phyloP scores from a whole-genome alignment of 2,329 filamentous ascomycete species.

The Atkinsonella texensis region DNA sequence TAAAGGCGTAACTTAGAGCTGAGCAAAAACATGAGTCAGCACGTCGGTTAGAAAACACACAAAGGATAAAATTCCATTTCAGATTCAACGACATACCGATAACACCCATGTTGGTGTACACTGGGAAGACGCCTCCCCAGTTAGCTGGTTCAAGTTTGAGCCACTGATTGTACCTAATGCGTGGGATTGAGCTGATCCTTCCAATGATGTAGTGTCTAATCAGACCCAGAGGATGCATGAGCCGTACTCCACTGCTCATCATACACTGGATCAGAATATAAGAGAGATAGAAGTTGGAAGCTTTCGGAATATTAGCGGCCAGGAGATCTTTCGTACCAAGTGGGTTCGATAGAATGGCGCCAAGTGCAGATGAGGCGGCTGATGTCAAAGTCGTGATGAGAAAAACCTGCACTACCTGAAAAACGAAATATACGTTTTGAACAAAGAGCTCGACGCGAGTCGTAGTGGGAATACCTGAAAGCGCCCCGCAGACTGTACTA shows the following conservation, averaged over 20 bases:
- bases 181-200: slow-evolving; percentile 64
- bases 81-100: slow-evolving; percentile 46
- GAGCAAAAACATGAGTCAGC: slow-evolving; percentile 1
- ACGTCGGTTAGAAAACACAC: background rate
- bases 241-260: slow-evolving; percentile 58
- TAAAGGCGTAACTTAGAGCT: slow-evolving; percentile 77
- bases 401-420: slow-evolving; percentile 88
- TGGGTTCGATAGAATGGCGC: slow-evolving; percentile 52
- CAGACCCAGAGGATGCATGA: slow-evolving; percentile 62
- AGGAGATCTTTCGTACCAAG: slow-evolving; percentile 49
- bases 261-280: slow-evolving; percentile 93
- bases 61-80: background rate
- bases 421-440: slow-evolving; percentile 83
- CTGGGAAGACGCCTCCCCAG: slow-evolving; percentile 74
- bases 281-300: slow-evolving; percentile 86
- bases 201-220: slow-evolving; percentile 45
- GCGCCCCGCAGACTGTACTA: slow-evolving; percentile 54
- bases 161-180: slow-evolving; percentile 72
- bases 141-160: slow-evolving; percentile 58
- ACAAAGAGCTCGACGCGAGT: slow-evolving; percentile 78
- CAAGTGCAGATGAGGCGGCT: slow-evolving; percentile 59
- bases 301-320: slow-evolving; percentile 62
- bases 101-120: slow-evolving; percentile 70
- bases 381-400: slow-evolving; percentile 74
- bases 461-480: slow-evolving; percentile 67